These are phyloP conservation scores for Diaporthe vexans DNA, from an alignment of 2,329 filamentous ascomycete genomes.

Conservation along the genomic window DNA sequence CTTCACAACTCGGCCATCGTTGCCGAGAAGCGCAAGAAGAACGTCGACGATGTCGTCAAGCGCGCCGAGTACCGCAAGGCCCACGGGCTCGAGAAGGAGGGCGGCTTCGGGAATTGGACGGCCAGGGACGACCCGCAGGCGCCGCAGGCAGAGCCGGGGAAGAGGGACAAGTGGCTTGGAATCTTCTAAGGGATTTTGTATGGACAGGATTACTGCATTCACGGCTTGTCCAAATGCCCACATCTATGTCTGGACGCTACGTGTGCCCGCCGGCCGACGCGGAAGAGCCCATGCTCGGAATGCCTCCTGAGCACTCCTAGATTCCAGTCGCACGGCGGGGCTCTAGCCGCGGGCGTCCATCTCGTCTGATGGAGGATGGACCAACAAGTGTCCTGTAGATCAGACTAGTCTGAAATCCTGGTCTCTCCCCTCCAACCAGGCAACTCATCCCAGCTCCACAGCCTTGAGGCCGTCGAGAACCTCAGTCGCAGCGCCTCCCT, in stretches of 20 bases:
- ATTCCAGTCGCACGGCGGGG: background rate
- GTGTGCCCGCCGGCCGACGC: background rate
- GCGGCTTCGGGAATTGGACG: constrained; percentile 59
- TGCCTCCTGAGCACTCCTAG: background rate
- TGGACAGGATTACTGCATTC: background rate
- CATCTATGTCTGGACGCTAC: background rate
- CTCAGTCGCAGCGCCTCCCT: constrained; percentile 86
- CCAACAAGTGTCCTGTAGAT: constrained; percentile 2
- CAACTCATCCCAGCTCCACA: constrained; percentile 74
- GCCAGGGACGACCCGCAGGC: constrained; percentile 42
- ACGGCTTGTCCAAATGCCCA: background rate
- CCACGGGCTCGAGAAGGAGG: constrained; percentile 80
- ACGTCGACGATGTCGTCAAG: constrained; percentile 90
- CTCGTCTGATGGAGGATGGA: background rate
- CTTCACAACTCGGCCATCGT: constrained; percentile 78
- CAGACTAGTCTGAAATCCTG: constrained; percentile 34
- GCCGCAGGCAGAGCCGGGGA: constrained; percentile 51
- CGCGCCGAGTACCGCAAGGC: constrained; percentile 86
- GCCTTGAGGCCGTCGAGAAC: constrained; percentile 85
- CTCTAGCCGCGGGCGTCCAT: background rate
- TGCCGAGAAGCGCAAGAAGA: constrained; percentile 78
- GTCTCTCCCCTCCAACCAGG: constrained; percentile 34
- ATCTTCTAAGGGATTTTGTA: constrained; percentile 72
- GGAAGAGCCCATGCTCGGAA: background rate
- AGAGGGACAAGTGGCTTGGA: constrained; percentile 74